A percentile compares a stretch with the other conserved stretches of the same genome.
Conservation (phyloP, 495 filamentous ascomycete species). For the Podospora anserina region DNA sequence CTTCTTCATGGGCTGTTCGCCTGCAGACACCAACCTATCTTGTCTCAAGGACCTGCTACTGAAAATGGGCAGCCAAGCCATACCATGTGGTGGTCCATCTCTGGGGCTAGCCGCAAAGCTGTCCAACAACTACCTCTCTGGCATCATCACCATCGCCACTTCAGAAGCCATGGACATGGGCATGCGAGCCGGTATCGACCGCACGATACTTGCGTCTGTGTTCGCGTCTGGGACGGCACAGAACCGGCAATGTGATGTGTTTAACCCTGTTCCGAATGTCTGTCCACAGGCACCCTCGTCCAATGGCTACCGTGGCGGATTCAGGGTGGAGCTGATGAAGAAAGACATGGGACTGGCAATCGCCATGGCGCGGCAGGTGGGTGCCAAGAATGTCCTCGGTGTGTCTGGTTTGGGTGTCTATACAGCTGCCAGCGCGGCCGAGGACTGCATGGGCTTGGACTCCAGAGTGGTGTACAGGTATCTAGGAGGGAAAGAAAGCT, state of each 20-base stretch:
- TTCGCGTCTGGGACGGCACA: slow-evolving; percentile 51
- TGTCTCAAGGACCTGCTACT: slow-evolving; percentile 30
- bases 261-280: slow-evolving; percentile 51
- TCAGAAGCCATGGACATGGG: slow-evolving; percentile 56
- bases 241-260: slow-evolving; percentile 49
- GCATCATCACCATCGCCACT: slow-evolving; percentile 51
- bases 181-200: slow-evolving; percentile 51
- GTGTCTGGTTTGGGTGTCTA: slow-evolving; percentile 45
- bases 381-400: slow-evolving; percentile 42
- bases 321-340: slow-evolving; percentile 53
- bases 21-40: slow-evolving; percentile 15
- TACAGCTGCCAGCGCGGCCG: slow-evolving; percentile 42
- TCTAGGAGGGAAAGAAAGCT: slow-evolving; percentile 36
- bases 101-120: slow-evolving; percentile 54
- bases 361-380: slow-evolving; percentile 46
- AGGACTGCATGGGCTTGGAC: slow-evolving; percentile 47
- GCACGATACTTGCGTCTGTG: slow-evolving; percentile 45
- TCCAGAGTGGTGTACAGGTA: slow-evolving; percentile 54
- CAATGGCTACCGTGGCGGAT: slow-evolving; percentile 49
- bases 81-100: slow-evolving; percentile 50
- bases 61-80: slow-evolving; percentile 48
- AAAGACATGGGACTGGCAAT: slow-evolving; percentile 53
- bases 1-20: slow-evolving; percentile 35
- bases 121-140: slow-evolving; percentile 54
- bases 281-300: slow-evolving; percentile 46